Percentiles rank a stretch among this genome's conserved stretches.
These are phyloP conservation scores for Fonsecaea nubica DNA, from an alignment of 2,329 filamentous ascomycete genomes.

Conservation along the genomic window DNA sequence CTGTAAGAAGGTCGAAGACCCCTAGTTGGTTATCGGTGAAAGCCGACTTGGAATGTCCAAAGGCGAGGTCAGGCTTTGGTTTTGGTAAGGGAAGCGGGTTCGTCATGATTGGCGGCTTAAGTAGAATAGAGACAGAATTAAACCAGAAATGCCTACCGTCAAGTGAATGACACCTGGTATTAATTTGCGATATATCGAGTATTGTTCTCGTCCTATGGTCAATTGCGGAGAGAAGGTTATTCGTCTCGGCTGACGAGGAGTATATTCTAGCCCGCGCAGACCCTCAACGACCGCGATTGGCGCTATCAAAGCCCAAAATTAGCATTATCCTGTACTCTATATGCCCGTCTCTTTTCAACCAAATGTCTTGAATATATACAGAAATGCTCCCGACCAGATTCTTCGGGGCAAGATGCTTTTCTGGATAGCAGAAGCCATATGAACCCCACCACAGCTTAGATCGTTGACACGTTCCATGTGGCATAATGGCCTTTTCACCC, in stretches of 20 bases:
- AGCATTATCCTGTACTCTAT: background rate
- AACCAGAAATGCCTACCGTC: constrained; percentile 3
- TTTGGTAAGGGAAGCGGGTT: constrained; percentile 26
- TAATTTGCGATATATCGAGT: too few relatives aligned
- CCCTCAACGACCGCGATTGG: background rate
- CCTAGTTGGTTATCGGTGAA: constrained; percentile 25
- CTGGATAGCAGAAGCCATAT: background rate
- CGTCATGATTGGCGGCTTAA: background rate
- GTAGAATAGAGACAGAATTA: constrained; percentile 29
- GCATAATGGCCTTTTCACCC: background rate
- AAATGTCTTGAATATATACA: constrained; percentile 1
- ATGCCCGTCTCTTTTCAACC: background rate
- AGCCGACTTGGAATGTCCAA: constrained; percentile 33
- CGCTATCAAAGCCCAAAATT: background rate
- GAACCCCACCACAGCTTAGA: background rate
- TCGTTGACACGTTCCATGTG: background rate
- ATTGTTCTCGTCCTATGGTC: too few relatives aligned
- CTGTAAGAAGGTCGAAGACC: constrained; percentile 26
- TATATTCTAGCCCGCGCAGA: background rate
- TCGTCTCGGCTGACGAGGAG: background rate
- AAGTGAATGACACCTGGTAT: too few relatives aligned
- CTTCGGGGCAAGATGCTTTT: background rate
- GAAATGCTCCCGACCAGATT: background rate
- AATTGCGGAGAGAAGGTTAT: too few relatives aligned
- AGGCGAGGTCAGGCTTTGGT: constrained; percentile 29